Conservation (phyloP, 305 asterid genomes). For the Fraxinus greggii region DNA sequence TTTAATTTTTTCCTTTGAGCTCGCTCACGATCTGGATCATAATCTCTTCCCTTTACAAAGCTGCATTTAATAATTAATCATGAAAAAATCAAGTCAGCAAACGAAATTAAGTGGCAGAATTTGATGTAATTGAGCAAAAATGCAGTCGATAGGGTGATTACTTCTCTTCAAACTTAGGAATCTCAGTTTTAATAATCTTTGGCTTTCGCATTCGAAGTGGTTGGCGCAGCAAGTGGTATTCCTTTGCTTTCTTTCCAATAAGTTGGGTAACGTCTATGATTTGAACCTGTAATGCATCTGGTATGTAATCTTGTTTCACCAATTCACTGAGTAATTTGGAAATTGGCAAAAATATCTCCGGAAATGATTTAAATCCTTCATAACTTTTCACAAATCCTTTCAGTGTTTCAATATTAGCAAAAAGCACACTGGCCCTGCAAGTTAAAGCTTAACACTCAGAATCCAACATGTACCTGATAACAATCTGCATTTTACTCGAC, state of each 20-base stretch:
- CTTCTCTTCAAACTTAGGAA: slow-evolving; percentile 88
- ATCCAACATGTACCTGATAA: background rate
- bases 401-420: slow-evolving; percentile 56
- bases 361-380: slow-evolving; percentile 64
- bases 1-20: slow-evolving; percentile 69
- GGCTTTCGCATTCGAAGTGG: slow-evolving; percentile 70
- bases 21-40: slow-evolving; percentile 89
- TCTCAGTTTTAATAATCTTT: slow-evolving; percentile 59
- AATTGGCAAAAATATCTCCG: slow-evolving; percentile 78
- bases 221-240: slow-evolving; percentile 57
- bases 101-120: background rate
- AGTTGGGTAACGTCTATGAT: slow-evolving; percentile 40
- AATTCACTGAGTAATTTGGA: slow-evolving; percentile 47
- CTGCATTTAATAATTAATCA: slow-evolving; percentile 37
- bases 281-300: slow-evolving; percentile 54
- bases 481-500: background rate
- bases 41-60: slow-evolving; percentile 91
- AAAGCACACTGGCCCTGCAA: slow-evolving; percentile 70
- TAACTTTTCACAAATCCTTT: slow-evolving; percentile 56
- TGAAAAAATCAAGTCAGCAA: background rate
- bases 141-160: slow-evolving; percentile 24
- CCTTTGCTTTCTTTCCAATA: slow-evolving; percentile 55
- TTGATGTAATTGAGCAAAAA: background rate
- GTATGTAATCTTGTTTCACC: slow-evolving; percentile 49
- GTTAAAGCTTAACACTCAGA: background rate